phyloP scores from a whole-genome alignment of 2,329 filamentous ascomycete genomes.

The Aspergillus sclerotialis region DNA sequence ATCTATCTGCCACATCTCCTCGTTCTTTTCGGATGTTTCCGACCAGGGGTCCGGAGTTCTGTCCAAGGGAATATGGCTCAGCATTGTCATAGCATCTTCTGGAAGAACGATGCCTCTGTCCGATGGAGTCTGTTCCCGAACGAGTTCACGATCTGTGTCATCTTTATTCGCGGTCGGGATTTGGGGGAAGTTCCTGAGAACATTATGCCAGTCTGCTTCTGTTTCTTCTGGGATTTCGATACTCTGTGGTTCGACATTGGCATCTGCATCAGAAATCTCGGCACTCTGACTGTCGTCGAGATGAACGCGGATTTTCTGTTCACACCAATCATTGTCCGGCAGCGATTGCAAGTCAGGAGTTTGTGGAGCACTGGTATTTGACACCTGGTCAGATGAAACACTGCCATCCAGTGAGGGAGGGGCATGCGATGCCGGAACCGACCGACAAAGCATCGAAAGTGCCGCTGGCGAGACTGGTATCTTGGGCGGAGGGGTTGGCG shows the following conservation, averaged over 20 bases:
- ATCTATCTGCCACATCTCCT: slow-evolving; percentile 59
- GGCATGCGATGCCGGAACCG: slow-evolving; percentile 67
- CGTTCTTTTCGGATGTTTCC: slow-evolving; percentile 41
- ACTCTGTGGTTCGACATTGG: slow-evolving; percentile 19
- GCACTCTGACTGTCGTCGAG: slow-evolving; percentile 21
- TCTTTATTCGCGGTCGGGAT: slow-evolving; percentile 24
- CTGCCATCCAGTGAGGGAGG: slow-evolving; percentile 88
- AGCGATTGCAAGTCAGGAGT: slow-evolving; percentile 65
- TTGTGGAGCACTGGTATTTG: slow-evolving; percentile 72
- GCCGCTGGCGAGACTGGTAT: slow-evolving; percentile 71
- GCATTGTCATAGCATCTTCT: slow-evolving; percentile 69
- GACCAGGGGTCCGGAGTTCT: slow-evolving; percentile 34
- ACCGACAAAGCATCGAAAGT: slow-evolving; percentile 63
- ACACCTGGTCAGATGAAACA: slow-evolving; percentile 79
- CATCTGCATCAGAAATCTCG: slow-evolving; percentile 16
- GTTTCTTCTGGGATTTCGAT: slow-evolving; percentile 33
- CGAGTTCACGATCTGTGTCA: slow-evolving; percentile 10
- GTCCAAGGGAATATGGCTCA: slow-evolving; percentile 64
- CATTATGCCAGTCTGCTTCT: slow-evolving; percentile 54
- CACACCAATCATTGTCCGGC: slow-evolving; percentile 56
- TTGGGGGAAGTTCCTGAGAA: slow-evolving; percentile 34
- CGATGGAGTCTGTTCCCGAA: slow-evolving; percentile 24
- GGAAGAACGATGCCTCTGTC: slow-evolving; percentile 63
- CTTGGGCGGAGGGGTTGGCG: slow-evolving; percentile 44
- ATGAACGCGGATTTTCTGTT: slow-evolving; percentile 26